Evolutionary conservation across 73 alveolate genomes (phyloP).

Genomic region (Uronychia binucleata): DNA sequence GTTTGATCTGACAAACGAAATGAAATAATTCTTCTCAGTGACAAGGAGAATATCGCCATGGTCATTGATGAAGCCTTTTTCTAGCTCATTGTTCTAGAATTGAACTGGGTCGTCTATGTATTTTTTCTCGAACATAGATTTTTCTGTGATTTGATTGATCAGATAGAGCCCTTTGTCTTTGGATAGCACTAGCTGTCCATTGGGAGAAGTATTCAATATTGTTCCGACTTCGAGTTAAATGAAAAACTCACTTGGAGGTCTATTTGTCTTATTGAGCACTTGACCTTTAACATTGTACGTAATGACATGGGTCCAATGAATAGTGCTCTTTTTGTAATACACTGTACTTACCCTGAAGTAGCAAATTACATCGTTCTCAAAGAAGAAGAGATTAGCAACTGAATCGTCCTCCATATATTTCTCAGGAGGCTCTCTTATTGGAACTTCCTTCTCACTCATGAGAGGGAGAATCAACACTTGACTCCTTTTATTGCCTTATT

Average conservation of each 20-base stretch:
- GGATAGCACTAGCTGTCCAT: not conserved
- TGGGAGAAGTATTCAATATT: not conserved
- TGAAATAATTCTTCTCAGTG: not conserved
- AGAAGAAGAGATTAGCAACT: not conserved
- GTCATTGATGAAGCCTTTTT: not conserved
- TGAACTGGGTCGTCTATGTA: not conserved
- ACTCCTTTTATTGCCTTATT: too few relatives aligned
- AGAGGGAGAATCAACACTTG: not conserved
- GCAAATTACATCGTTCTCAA: not conserved
- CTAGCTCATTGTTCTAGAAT: too few relatives aligned
- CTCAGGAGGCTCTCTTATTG: not conserved
- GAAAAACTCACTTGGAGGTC: not conserved
- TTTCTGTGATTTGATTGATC: not conserved
- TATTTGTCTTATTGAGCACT: not conserved
- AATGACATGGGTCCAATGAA: not conserved
- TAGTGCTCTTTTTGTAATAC: not conserved
- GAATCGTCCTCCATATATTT: not conserved
- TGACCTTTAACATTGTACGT: not conserved
- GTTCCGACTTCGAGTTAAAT: not conserved
- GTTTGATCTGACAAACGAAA: not conserved
- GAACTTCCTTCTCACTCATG: not conserved
- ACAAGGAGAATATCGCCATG: not conserved
- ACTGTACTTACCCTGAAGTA: too few relatives aligned
- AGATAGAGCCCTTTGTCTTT: not conserved
- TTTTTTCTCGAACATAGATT: too few relatives aligned